phyloP scores from a whole-genome alignment of 805 yeast species.

The Candida tibetensis region DNA sequence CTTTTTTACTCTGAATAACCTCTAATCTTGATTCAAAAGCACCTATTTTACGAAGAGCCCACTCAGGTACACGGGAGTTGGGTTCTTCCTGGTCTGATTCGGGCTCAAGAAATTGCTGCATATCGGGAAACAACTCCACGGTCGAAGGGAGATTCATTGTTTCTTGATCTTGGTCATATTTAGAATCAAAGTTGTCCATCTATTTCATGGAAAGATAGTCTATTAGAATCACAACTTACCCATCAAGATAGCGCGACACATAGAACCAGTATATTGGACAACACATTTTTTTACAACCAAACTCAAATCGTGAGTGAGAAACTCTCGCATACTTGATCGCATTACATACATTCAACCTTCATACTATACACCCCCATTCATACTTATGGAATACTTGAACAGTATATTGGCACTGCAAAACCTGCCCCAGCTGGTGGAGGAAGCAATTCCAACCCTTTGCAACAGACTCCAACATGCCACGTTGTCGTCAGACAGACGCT shows the following conservation, averaged over 20 bases:
- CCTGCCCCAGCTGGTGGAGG: conserved; percentile 56
- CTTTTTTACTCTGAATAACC: conserved; percentile 19
- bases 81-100: conserved; percentile 6
- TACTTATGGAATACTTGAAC: conserved; percentile 37
- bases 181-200: conserved; percentile 8
- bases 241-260: no score
- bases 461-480: conserved; percentile 84
- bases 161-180: conserved; percentile 7
- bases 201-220: no score
- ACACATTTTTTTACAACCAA: no score
- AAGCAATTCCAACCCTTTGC: conserved; percentile 83
- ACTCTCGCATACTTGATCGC: no score
- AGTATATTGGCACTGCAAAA: conserved; percentile 33
- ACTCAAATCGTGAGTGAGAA: no score
- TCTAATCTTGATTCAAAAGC: conserved; percentile 49
- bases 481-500: conserved; percentile 77
- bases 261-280: no score
- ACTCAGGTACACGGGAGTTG: conserved; percentile 33
- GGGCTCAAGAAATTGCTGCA: conserved; percentile 18
- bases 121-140: conserved; percentile 22
- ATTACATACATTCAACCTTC: no score
- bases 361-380: not conserved
- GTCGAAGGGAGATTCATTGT: conserved; percentile 9
- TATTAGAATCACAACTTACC: no score
- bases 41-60: conserved; percentile 50